These are phyloP conservation scores for Dendrobium nobile DNA, from an alignment of 106 monocot species.

Conservation along the genomic window DNA sequence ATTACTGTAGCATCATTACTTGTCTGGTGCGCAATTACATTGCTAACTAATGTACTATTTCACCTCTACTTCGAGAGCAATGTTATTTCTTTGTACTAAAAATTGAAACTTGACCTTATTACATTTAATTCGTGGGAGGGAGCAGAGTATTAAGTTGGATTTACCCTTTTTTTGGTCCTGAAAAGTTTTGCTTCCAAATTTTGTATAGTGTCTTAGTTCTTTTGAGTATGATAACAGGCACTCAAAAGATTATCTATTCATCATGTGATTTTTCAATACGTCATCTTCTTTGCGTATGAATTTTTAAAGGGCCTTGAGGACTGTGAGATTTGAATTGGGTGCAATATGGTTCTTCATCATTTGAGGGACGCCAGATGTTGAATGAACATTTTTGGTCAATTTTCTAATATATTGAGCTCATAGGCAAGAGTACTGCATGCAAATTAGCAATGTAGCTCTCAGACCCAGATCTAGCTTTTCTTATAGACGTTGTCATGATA, in stretches of 20 bases:
- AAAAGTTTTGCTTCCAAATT: background rate
- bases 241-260: background rate
- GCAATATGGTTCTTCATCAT: no score
- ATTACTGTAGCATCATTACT: slow-evolving; percentile 97
- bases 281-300: no score
- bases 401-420: no score
- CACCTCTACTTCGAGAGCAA: background rate
- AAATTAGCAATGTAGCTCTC: no score
- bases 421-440: no score
- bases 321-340: no score
- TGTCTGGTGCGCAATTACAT: slow-evolving; percentile 49
- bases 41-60: background rate
- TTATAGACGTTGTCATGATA: no score
- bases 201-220: background rate
- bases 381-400: no score
- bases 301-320: no score
- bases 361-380: no score
- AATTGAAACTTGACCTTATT: background rate
- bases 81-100: slow-evolving; percentile 3
- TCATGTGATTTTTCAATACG: no score
- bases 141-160: background rate
- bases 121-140: background rate
- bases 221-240: background rate
- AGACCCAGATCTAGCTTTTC: no score
- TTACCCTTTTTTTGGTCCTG: background rate